These are phyloP conservation scores for Conoideocrella luteorostrata DNA, from an alignment of 2,329 filamentous ascomycete genomes.

Conservation along the genomic window DNA sequence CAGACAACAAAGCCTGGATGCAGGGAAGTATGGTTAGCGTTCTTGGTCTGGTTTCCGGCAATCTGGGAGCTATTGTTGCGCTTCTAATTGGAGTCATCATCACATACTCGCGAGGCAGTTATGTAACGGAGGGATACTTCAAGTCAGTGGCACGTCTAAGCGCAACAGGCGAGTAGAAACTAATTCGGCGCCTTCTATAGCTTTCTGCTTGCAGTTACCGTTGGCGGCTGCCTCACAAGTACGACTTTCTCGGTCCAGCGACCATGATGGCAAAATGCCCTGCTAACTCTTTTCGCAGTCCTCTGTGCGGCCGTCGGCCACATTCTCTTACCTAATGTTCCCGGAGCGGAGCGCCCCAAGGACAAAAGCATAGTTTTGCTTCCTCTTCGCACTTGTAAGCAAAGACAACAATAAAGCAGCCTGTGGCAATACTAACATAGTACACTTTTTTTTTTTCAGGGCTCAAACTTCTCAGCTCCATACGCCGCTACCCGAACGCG, in stretches of 20 bases:
- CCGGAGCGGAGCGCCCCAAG: slow-evolving; percentile 10
- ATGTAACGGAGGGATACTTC: slow-evolving; percentile 13
- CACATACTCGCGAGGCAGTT: slow-evolving; percentile 12
- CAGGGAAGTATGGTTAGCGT: slow-evolving; percentile 14
- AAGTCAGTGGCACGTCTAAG: too few relatives aligned
- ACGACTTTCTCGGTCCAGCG: background rate
- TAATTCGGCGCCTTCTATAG: background rate
- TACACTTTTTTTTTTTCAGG: too few relatives aligned
- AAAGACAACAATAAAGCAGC: background rate
- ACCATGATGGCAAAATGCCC: background rate
- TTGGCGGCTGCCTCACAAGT: slow-evolving; percentile 15
- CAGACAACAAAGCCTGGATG: slow-evolving; percentile 9
- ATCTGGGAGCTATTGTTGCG: slow-evolving; percentile 13
- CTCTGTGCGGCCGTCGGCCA: slow-evolving; percentile 11
- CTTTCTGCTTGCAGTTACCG: slow-evolving; percentile 13
- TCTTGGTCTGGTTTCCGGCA: slow-evolving; percentile 12
- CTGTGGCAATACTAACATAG: background rate
- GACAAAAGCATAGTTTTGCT: slow-evolving; percentile 11
- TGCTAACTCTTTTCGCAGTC: slow-evolving; percentile 6
- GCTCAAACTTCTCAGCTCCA: slow-evolving; percentile 13
- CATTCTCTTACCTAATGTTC: slow-evolving; percentile 12
- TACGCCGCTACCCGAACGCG: slow-evolving; percentile 14
- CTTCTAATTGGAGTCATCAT: slow-evolving; percentile 16
- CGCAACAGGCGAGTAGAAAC: too few relatives aligned
- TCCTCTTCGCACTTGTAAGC: slow-evolving; percentile 13